Conservation (phyloP, 306 rosid genomes). For the Cicer pinnatifidum region DNA sequence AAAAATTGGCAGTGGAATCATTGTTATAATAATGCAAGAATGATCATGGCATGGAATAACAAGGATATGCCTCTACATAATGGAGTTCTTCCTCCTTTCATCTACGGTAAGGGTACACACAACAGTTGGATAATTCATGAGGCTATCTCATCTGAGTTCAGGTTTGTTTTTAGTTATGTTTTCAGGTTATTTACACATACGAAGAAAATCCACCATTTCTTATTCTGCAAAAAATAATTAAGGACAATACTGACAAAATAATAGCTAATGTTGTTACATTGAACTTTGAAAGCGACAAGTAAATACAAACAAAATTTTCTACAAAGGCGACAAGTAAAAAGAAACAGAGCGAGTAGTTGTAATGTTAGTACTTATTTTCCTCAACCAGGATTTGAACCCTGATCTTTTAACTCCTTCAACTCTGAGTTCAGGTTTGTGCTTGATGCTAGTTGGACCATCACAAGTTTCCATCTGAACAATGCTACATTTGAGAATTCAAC, state of each 20-base stretch:
- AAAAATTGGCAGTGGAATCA: conserved; percentile 55
- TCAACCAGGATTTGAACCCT: too few relatives aligned
- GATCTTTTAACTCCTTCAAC: too few relatives aligned
- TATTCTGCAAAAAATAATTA: too few relatives aligned
- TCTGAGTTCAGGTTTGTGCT: conserved; percentile 80
- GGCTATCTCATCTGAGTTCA: conserved; percentile 73
- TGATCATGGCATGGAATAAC: conserved; percentile 84
- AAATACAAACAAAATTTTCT: too few relatives aligned
- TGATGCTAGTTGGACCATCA: conserved; percentile 79
- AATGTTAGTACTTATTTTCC: too few relatives aligned
- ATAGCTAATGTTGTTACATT: too few relatives aligned
- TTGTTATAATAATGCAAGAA: conserved; percentile 58
- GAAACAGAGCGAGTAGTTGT: too few relatives aligned
- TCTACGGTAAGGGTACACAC: conserved; percentile 77
- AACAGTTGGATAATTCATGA: conserved; percentile 79
- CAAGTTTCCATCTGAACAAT: conserved; percentile 60
- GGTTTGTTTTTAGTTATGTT: conserved; percentile 53
- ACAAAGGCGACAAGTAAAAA: too few relatives aligned
- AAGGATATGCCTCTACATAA: conserved; percentile 68
- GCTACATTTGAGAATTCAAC: conserved; percentile 43
- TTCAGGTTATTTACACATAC: too few relatives aligned
- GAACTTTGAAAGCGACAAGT: too few relatives aligned
- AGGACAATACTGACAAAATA: too few relatives aligned
- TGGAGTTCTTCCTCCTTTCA: conserved; percentile 95
- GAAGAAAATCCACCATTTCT: too few relatives aligned